Base-by-base conservation (phyloP, 345 rosid genomes). In the Citrus australasica region DNA sequence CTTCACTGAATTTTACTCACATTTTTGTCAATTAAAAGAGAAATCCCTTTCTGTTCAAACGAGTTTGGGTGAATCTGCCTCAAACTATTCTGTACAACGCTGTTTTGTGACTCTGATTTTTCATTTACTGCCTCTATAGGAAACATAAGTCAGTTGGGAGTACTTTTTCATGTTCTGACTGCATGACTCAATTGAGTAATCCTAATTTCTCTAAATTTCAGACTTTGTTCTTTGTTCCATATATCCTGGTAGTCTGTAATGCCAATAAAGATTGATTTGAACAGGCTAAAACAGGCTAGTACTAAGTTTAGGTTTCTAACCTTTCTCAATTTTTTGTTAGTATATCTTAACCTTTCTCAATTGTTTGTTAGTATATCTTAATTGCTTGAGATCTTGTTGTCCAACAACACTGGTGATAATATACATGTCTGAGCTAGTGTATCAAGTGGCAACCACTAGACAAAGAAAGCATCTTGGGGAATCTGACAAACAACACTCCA, bases 81-180 rank as follows among this genome's bases (percentile, higher is more conserved):
- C 64, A 32, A 21, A 60, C 64, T 24, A 60, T 7, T 60, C 25
- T 19, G 9, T 16, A 4, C 25, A 2, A 17, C 1, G 13, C 42
- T 66, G 42, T 66, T 66, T 22, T 32, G 22, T 33, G 71, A n/a
- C 71, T 6, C 71, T 6, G 1, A 67, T 35, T 33, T 67, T 67
- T 67, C 32, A 64, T 64, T 69, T 69, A 42, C 73, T 69, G 21
- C 59, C 59, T 25, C 73, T 46, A 48, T 27, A 28, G 56, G 56
- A 42, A 69, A 69, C 22, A 27, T 25, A 24, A 46, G 5, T 46
- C n/a, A 10, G 59, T 28, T 24, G 22, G 60, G 16, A 40, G 37
- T 73, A 16, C 40, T 27, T 67, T 73, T 30, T 64, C 42, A 58
- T 55, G 60, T 64, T 71, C 82, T 61, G 61, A 56, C 9, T 21